phyloP scores from a whole-genome alignment of 2,329 filamentous ascomycete species.

The Fusarium duplospermum region DNA sequence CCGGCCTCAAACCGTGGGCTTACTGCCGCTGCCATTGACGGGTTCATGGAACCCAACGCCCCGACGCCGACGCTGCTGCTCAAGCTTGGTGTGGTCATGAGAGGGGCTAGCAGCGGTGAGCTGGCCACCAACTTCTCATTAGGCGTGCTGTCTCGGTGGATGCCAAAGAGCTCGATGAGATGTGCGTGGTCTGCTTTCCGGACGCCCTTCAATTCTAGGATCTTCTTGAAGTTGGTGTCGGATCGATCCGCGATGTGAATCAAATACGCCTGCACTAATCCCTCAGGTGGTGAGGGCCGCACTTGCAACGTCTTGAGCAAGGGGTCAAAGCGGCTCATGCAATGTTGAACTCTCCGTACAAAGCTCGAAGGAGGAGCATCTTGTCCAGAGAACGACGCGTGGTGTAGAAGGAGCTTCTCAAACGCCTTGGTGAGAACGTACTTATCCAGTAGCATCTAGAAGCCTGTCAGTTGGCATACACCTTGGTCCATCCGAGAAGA shows the following conservation, averaged over 20 bases:
- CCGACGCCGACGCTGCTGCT: conserved; percentile 51
- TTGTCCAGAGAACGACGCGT: conserved; percentile 60
- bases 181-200: conserved; percentile 84
- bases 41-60: conserved; percentile 52
- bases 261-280: conserved; percentile 94
- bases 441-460: conserved; percentile 92
- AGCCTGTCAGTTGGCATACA: conserved; percentile 37
- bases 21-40: conserved; percentile 55
- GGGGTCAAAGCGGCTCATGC: conserved; percentile 88
- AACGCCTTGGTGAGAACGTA: conserved; percentile 89
- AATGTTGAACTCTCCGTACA: conserved; percentile 85
- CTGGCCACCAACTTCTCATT: conserved; percentile 77
- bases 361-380: conserved; percentile 69
- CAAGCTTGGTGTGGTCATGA: conserved; percentile 62
- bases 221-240: conserved; percentile 94
- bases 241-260: conserved; percentile 96
- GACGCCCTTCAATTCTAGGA: conserved; percentile 95
- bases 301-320: conserved; percentile 98
- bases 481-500: not conserved
- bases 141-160: conserved; percentile 80
- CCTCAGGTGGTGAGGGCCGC: conserved; percentile 88
- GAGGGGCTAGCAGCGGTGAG: conserved; percentile 76
- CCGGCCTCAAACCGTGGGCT: conserved; percentile 79
- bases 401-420: conserved; percentile 74
- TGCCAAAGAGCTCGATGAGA: conserved; percentile 84